Percentiles rank a stretch among this genome's conserved stretches.
Conservation (phyloP, 208 protist species). For the Leptomonas pyrrhocoris region DNA sequence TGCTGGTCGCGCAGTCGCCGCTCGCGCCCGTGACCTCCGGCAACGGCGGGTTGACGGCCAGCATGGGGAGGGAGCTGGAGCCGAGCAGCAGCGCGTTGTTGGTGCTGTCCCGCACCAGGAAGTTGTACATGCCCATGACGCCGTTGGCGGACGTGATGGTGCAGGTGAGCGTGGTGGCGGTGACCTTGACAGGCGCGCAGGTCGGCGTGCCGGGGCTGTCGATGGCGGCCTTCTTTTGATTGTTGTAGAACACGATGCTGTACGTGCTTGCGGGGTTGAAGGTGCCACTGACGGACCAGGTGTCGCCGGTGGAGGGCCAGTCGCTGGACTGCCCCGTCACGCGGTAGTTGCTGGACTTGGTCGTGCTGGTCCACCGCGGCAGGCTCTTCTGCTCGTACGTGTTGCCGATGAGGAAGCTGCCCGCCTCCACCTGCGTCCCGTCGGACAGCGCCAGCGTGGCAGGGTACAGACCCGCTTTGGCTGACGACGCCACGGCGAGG, state of each 20-base stretch:
- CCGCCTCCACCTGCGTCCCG: slow-evolving; percentile 1
- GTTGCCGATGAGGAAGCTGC: slow-evolving; percentile 21
- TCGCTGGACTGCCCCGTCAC: slow-evolving; percentile 30
- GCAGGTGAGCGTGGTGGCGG: slow-evolving; percentile 34
- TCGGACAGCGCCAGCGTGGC: slow-evolving; percentile 17
- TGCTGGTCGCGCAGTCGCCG: slow-evolving; percentile 37
- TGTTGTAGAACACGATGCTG: slow-evolving; percentile 46
- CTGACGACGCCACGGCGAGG: neutral
- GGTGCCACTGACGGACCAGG: slow-evolving; percentile 35
- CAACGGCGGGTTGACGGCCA: slow-evolving; percentile 38
- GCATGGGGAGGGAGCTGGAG: slow-evolving; percentile 29
- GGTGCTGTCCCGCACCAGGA: slow-evolving; percentile 33
- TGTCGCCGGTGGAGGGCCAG: slow-evolving; percentile 34
- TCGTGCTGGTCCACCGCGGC: slow-evolving; percentile 10
- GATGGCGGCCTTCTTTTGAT: neutral
- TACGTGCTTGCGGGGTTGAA: too few relatives aligned
- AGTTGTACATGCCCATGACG: slow-evolving; percentile 43
- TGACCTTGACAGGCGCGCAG: slow-evolving; percentile 11
- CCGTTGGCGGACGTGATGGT: slow-evolving; percentile 22
- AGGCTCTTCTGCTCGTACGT: neutral
- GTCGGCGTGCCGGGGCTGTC: slow-evolving; percentile 11
- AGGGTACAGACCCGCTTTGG: slow-evolving; percentile 23
- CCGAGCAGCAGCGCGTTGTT: slow-evolving; percentile 30
- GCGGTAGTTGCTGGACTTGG: neutral
- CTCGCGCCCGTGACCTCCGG: slow-evolving; percentile 27